A percentile compares a stretch with the other conserved stretches of the same genome.
phyloP scores from a whole-genome alignment of 768 basidiomycete species.

The Trametes meyenii region DNA sequence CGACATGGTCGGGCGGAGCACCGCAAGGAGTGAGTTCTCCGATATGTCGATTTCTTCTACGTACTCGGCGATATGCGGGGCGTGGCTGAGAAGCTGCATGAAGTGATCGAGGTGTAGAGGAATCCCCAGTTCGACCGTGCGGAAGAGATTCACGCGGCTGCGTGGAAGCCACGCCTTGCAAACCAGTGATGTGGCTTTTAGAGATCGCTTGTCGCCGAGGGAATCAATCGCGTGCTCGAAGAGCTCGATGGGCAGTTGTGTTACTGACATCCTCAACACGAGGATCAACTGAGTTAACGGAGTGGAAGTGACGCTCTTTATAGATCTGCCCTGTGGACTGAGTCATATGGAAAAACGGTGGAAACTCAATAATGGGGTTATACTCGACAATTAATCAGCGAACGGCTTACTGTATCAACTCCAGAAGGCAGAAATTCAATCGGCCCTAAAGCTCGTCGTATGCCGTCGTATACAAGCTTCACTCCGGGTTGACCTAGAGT shows the following conservation, averaged over 20 bases:
- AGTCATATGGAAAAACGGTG: no score
- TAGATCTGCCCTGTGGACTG: not conserved
- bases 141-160: slow-evolving; percentile 23
- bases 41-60: slow-evolving; percentile 22
- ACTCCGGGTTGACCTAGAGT: no score
- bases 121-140: slow-evolving; percentile 6
- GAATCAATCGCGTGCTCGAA: slow-evolving; percentile 21
- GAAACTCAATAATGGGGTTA: no score
- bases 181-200: slow-evolving; percentile 12
- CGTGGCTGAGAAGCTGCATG: not conserved
- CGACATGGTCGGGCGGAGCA: slow-evolving; percentile 12
- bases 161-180: slow-evolving; percentile 19
- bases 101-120: slow-evolving; percentile 14
- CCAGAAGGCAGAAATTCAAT: no score
- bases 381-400: no score
- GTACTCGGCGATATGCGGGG: slow-evolving; percentile 12
- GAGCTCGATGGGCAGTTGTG: slow-evolving; percentile 18
- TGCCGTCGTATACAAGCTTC: no score
- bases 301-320: not conserved
- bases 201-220: slow-evolving; percentile 19
- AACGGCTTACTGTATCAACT: no score
- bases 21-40: slow-evolving; percentile 16
- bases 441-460: no score
- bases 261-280: not conserved
- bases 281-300: not conserved